These are phyloP conservation scores for Buddleja alternifolia DNA, from an alignment of 257 asterid genomes.

Conservation along the genomic window DNA sequence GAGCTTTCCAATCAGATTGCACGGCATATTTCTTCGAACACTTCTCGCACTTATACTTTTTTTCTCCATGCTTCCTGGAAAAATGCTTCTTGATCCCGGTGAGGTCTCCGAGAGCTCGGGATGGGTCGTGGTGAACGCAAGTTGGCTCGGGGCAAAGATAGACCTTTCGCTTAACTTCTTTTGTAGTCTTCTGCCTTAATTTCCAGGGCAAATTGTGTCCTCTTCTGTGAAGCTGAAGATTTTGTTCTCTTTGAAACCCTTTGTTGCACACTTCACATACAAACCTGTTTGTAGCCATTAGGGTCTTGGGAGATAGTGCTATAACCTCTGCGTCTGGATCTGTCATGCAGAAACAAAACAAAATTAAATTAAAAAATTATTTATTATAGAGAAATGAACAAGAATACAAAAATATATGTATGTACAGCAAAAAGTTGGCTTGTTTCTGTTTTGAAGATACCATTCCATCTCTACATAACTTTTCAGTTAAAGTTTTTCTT, in stretches of 20 bases:
- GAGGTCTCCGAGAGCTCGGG: conserved; percentile 83
- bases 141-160: conserved; percentile 82
- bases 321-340: conserved; percentile 83
- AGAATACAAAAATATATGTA: not conserved
- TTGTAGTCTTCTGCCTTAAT: conserved; percentile 59
- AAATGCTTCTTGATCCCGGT: conserved; percentile 86
- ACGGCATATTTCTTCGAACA: conserved; percentile 87
- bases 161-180: conserved; percentile 65
- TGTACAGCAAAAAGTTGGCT: not conserved
- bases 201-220: conserved; percentile 92
- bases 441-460: conserved; percentile 6
- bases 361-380: not conserved
- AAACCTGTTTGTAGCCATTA: conserved; percentile 85
- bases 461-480: not conserved
- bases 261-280: conserved; percentile 83
- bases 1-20: conserved; percentile 88
- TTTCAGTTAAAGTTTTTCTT: conserved; percentile 9
- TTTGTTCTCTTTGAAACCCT: conserved; percentile 86
- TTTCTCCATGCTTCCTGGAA: conserved; percentile 78
- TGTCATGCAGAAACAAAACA: not conserved
- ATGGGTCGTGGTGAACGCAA: conserved; percentile 79
- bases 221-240: conserved; percentile 80
- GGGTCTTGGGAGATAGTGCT: conserved; percentile 76
- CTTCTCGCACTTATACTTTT: conserved; percentile 74
- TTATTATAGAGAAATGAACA: not conserved